Base-by-base conservation (phyloP, 75 land plant species). In the Isoetes taiwanensis region DNA sequence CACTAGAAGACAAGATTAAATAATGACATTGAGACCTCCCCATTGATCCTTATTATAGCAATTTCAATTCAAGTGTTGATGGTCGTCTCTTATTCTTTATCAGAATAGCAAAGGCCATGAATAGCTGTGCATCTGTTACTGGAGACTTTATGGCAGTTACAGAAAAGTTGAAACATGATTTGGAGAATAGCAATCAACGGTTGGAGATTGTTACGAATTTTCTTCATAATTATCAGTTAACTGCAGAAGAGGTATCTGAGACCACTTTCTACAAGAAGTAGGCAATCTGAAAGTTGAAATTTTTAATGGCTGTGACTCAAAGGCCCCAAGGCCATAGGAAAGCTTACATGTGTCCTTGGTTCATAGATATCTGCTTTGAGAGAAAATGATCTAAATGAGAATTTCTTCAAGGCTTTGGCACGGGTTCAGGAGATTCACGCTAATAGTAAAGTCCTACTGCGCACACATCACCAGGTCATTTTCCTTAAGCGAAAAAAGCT, bases 371-470 rank as follows among this genome's bases (percentile, higher is more conserved):
- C 56, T 69, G 90, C 98, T 8, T 63, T 93, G 42, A 74, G 90
- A 56, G 96, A 84, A 55, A 90, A 93, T 59, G 90, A 93, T 3
- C 29, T 93, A 48, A 78, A 76, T 76, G 95, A 88, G 25, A 77
- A 80, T 58, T 93, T 93, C 64, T 93, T 93, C 53, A 86, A 88
- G 63, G 96, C 96, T 19, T 78, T 93, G 56, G 38, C 80, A 54
- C 98, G 86, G 66, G 98, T 93, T 32, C 98, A 93, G 62, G 86
- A 93, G 70, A 93, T 93, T 29, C 98, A 93, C 68, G 81, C 83
- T 33, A 93, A 93, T 62, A 87, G 98, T 73, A 93, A 93, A 64
- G 63, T 82, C 43, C 67, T 93, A 41, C 76, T 93, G 1, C 77
- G 98, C 67, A 93, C 98, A 48, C 98, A 93, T 67, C 98, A 93